These are phyloP conservation scores for Fusarium globosum DNA, from an alignment of 2,329 filamentous ascomycete species.

Conservation along the genomic window DNA sequence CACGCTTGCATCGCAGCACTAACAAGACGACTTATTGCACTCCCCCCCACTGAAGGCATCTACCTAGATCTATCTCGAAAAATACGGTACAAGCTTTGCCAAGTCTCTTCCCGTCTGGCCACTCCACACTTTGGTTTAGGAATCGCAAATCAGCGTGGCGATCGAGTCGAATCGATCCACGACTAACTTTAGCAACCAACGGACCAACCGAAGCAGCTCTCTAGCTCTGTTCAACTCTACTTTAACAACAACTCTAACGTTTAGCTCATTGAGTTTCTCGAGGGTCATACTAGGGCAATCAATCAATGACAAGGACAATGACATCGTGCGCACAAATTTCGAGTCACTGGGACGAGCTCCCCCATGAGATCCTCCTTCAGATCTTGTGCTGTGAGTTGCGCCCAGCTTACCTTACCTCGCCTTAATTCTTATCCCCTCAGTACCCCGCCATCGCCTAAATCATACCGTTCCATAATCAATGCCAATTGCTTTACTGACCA, in stretches of 20 bases:
- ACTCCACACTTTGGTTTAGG: constrained; percentile 12
- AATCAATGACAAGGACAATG: constrained; percentile 40
- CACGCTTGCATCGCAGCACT: background rate
- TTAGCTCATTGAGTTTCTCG: background rate
- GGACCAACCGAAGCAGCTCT: background rate
- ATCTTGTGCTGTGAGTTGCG: constrained; percentile 68
- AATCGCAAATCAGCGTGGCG: constrained; percentile 13
- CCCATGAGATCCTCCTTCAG: constrained; percentile 72
- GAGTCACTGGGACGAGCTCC: constrained; percentile 61
- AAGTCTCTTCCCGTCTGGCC: constrained; percentile 19
- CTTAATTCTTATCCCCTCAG: constrained; percentile 31
- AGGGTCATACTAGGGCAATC: background rate
- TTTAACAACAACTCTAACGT: background rate
- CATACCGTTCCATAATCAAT: background rate
- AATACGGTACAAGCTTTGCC: constrained; percentile 27
- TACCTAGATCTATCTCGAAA: background rate
- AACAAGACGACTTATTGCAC: background rate
- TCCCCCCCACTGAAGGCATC: background rate
- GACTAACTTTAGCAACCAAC: background rate
- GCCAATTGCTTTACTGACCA: constrained; percentile 36
- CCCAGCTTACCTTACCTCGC: constrained; percentile 7
- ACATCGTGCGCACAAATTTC: constrained; percentile 33
- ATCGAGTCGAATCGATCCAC: constrained; percentile 6
- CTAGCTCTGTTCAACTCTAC: background rate
- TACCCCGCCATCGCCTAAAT: constrained; percentile 31